A percentile compares a stretch with the other conserved stretches of the same genome.
Conservation (phyloP, 495 filamentous ascomycete genomes). For the Lepraria neglecta region DNA sequence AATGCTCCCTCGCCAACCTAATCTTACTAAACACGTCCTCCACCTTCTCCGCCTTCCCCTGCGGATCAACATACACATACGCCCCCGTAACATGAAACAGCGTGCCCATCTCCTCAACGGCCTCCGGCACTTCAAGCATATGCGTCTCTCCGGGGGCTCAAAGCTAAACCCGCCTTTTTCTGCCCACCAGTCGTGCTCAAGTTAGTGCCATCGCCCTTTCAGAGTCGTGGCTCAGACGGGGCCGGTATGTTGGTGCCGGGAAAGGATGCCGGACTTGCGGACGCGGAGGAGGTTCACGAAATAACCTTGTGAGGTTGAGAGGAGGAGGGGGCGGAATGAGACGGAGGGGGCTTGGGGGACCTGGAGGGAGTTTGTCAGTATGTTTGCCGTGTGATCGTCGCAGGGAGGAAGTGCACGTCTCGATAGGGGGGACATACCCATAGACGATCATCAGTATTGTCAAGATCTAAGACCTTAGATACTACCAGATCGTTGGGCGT, state of each 20-base stretch:
- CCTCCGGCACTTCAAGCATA: neutral
- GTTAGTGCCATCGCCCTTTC: constrained; percentile 6
- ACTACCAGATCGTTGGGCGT: neutral
- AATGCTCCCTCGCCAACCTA: constrained; percentile 2
- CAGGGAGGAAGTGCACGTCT: neutral
- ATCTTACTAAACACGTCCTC: constrained; percentile 3
- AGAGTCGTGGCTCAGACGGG: neutral
- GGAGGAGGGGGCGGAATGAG: constrained; percentile 3
- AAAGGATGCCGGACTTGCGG: neutral
- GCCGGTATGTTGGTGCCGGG: constrained; percentile 2
- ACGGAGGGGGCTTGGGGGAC: constrained; percentile 1
- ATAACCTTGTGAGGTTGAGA: constrained; percentile 3
- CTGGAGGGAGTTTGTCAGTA: neutral
- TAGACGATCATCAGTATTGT: neutral
- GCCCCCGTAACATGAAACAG: constrained; percentile 6
- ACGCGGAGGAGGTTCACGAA: constrained; percentile 8
- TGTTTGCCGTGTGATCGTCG: neutral
- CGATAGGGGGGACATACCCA: neutral
- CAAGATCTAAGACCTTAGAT: neutral
- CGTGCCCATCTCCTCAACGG: constrained; percentile 6
- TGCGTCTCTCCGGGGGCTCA: constrained; percentile 4
- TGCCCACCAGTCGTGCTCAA: constrained; percentile 6
- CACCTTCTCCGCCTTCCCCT: constrained; percentile 1
- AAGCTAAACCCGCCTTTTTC: neutral
- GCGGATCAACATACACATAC: constrained; percentile 8